These are phyloP conservation scores for Microdochium bolleyi DNA, from an alignment of 2,329 filamentous ascomycete genomes.

Conservation along the genomic window DNA sequence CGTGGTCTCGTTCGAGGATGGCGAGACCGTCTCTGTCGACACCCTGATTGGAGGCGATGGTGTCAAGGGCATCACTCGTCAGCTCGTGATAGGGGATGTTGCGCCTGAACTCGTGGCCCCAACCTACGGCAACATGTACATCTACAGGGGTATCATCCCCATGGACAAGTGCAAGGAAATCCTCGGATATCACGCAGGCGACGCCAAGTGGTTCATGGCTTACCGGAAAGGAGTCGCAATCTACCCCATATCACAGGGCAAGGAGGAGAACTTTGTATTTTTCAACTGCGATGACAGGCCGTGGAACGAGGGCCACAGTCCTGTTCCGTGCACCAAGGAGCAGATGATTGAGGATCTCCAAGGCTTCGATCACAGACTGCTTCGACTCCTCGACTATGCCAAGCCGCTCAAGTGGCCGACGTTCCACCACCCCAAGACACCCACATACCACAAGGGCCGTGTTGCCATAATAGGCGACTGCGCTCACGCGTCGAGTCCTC, in stretches of 20 bases:
- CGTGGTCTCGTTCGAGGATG: constrained; percentile 13
- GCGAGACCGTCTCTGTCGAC: constrained; percentile 8
- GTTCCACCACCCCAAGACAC: constrained; percentile 16
- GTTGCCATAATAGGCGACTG: constrained; percentile 17
- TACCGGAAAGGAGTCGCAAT: constrained; percentile 11
- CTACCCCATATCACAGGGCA: constrained; percentile 16
- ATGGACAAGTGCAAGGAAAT: constrained; percentile 15
- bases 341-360: constrained; percentile 15
- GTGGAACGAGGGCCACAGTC: constrained; percentile 11
- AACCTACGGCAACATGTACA: constrained; percentile 18
- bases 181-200: constrained; percentile 15
- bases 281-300: constrained; percentile 9
- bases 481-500: constrained; percentile 15
- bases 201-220: constrained; percentile 18
- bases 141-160: constrained; percentile 20
- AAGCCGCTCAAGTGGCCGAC: constrained; percentile 14
- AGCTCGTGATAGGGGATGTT: constrained; percentile 12
- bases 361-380: constrained; percentile 11
- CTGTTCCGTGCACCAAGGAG: constrained; percentile 13
- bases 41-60: constrained; percentile 18
- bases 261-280: constrained; percentile 16
- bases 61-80: constrained; percentile 15
- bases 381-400: constrained; percentile 15
- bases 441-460: constrained; percentile 12
- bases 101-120: constrained; percentile 16